These are phyloP conservation scores for Vachellia pachyceras DNA, from an alignment of 306 rosid species.

Conservation along the genomic window DNA sequence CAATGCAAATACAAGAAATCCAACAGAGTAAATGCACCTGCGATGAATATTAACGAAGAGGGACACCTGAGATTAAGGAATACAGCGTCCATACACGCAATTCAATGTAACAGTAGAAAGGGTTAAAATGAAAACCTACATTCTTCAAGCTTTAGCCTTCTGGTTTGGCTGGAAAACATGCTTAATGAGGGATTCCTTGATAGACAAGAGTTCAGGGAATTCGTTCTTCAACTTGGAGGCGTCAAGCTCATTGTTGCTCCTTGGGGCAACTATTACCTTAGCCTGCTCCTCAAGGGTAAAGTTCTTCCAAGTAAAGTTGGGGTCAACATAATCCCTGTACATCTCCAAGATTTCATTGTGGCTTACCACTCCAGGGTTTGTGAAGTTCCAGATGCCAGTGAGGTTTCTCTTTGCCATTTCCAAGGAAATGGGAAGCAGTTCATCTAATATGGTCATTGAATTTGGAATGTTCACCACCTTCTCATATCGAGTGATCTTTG, in stretches of 20 bases:
- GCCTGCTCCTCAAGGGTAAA: constrained; percentile 91
- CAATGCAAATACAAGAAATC: constrained; percentile 38
- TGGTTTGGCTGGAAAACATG: constrained; percentile 74
- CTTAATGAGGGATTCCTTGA: constrained; percentile 87
- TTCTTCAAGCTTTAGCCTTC: constrained; percentile 50
- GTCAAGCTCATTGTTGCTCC: constrained; percentile 90
- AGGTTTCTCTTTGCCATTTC: constrained; percentile 94
- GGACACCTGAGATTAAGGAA: constrained; percentile 24
- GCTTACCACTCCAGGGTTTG: constrained; percentile 92
- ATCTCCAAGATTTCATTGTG: constrained; percentile 86
- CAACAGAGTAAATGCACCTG: constrained; percentile 33
- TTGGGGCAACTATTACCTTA: constrained; percentile 81
- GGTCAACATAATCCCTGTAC: constrained; percentile 74
- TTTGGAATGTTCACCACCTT: constrained; percentile 89
- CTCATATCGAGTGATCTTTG: constrained; percentile 80
- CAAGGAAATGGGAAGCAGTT: constrained; percentile 80
- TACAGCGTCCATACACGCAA: constrained; percentile 34
- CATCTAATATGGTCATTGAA: constrained; percentile 89
- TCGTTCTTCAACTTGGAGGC: constrained; percentile 64
- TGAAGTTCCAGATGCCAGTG: constrained; percentile 87
- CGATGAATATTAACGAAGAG: constrained; percentile 20
- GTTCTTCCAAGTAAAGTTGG: constrained; percentile 74
- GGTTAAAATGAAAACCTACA: constrained; percentile 29
- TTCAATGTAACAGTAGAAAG: constrained; percentile 28
- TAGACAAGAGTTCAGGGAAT: constrained; percentile 78